Evolutionary conservation across 164 flowering plant species (phyloP).

Genomic region (Macadamia tetraphylla): DNA sequence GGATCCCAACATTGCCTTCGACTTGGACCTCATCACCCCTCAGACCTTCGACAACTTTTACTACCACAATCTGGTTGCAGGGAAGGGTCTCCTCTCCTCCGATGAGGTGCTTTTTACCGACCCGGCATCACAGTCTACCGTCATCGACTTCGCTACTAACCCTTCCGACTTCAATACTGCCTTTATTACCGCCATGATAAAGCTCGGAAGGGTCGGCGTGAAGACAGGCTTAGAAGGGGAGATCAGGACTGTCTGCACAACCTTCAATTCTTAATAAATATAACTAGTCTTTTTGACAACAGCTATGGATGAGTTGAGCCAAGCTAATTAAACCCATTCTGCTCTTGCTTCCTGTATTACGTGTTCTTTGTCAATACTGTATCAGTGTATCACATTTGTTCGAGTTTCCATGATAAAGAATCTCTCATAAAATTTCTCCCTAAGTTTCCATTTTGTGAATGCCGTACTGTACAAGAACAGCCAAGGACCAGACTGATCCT

Average conservation of each 20-base stretch:
- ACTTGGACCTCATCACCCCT: constrained; percentile 65
- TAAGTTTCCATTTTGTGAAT: too few relatives aligned
- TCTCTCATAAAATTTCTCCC: too few relatives aligned
- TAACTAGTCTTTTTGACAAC: too few relatives aligned
- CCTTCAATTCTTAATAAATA: constrained; percentile 35
- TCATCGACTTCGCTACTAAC: constrained; percentile 41
- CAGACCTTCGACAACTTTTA: constrained; percentile 56
- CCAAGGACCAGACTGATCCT: too few relatives aligned
- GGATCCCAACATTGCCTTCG: constrained; percentile 47
- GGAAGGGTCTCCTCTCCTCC: constrained; percentile 66
- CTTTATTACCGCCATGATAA: constrained; percentile 49
- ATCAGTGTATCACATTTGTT: too few relatives aligned
- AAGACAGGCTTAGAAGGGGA: constrained; percentile 53
- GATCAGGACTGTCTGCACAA: constrained; percentile 49
- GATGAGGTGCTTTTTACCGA: constrained; percentile 57
- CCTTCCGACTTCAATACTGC: constrained; percentile 34
- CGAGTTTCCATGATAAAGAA: too few relatives aligned
- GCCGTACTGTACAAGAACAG: too few relatives aligned
- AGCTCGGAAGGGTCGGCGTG: constrained; percentile 61
- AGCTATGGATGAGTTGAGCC: too few relatives aligned
- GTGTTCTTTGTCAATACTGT: too few relatives aligned
- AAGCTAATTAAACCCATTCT: too few relatives aligned
- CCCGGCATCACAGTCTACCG: constrained; percentile 34
- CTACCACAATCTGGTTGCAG: constrained; percentile 46
- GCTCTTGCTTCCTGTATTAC: too few relatives aligned